A percentile compares a stretch with the other conserved stretches of the same genome.
phyloP scores from a whole-genome alignment of 2,329 filamentous ascomycete species.

The Apiospora rasikravindrae region DNA sequence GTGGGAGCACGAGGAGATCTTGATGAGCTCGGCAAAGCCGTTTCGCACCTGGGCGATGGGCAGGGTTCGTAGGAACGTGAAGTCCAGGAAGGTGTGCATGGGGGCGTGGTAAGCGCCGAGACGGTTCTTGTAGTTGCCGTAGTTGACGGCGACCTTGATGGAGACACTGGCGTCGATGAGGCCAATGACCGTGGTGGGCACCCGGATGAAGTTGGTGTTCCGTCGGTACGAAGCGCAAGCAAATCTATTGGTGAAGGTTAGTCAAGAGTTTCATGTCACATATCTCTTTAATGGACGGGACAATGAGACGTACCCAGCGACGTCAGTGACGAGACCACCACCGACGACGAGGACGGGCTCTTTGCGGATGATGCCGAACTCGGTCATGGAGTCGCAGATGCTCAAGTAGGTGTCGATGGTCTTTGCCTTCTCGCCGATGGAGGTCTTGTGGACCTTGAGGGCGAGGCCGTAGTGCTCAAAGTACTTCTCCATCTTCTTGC shows the following conservation, averaged over 20 bases:
- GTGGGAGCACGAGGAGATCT: slow-evolving; percentile 75
- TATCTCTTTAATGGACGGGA: background rate
- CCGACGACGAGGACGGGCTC: slow-evolving; percentile 71
- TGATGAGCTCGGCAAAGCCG: slow-evolving; percentile 77
- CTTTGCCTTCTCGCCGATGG: slow-evolving; percentile 78
- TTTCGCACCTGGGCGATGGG: slow-evolving; percentile 73
- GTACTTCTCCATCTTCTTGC: slow-evolving; percentile 68
- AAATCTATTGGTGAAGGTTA: slow-evolving; percentile 52
- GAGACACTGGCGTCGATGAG: slow-evolving; percentile 77
- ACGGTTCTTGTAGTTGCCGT: slow-evolving; percentile 77
- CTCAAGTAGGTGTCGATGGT: slow-evolving; percentile 71
- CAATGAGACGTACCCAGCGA: slow-evolving; percentile 65
- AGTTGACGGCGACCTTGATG: slow-evolving; percentile 81
- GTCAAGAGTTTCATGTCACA: slow-evolving; percentile 20
- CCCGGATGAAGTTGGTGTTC: slow-evolving; percentile 75
- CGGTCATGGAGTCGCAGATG: slow-evolving; percentile 76
- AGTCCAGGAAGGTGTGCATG: slow-evolving; percentile 75
- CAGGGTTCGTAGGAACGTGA: slow-evolving; percentile 71
- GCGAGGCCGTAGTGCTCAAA: slow-evolving; percentile 68
- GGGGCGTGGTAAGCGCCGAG: slow-evolving; percentile 76
- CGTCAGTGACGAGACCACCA: slow-evolving; percentile 73
- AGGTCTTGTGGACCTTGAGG: slow-evolving; percentile 72
- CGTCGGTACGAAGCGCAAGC: slow-evolving; percentile 74
- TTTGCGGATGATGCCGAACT: slow-evolving; percentile 73
- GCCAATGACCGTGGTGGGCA: slow-evolving; percentile 77